Evolutionary conservation across 441 rosid genomes (phyloP).

Genomic region (Iberis amara): DNA sequence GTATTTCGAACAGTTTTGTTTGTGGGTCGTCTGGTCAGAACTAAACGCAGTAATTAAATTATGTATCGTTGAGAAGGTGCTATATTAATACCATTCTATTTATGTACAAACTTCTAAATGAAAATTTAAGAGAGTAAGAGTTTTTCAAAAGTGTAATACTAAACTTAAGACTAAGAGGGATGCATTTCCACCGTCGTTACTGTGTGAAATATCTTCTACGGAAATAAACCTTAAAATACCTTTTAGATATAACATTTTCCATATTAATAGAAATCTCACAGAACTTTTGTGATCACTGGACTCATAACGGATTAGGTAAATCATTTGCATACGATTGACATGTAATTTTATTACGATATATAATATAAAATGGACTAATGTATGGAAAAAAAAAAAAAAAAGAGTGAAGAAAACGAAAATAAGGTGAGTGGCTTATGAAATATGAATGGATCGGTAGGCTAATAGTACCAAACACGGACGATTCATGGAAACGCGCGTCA

Average conservation of each 20-base stretch:
- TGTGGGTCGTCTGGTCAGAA: background rate
- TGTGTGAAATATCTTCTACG: too few species aligned
- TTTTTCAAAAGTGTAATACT: background rate
- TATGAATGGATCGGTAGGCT: conserved; percentile 12
- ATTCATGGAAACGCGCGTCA: conserved; percentile 31
- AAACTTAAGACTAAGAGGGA: background rate
- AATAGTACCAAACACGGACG: conserved; percentile 26
- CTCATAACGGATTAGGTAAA: too few species aligned
- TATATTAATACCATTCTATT: background rate
- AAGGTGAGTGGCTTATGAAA: conserved; percentile 14
- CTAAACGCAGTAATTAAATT: background rate
- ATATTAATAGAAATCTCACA: too few species aligned
- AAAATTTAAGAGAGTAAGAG: background rate
- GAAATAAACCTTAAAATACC: too few species aligned
- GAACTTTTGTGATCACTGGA: too few species aligned
- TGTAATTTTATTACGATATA: too few species aligned
- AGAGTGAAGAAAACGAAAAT: conserved; percentile 5
- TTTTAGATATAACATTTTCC: too few species aligned
- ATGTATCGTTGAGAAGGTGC: conserved; percentile 4
- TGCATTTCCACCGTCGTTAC: too few species aligned
- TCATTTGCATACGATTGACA: too few species aligned
- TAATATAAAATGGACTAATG: too few species aligned
- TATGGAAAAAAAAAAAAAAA: background rate
- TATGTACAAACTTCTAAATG: too few species aligned
- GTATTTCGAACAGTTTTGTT: too few species aligned